These are phyloP conservation scores for Hypoxylon fragiforme DNA, from an alignment of 495 filamentous ascomycete species.

Conservation along the genomic window DNA sequence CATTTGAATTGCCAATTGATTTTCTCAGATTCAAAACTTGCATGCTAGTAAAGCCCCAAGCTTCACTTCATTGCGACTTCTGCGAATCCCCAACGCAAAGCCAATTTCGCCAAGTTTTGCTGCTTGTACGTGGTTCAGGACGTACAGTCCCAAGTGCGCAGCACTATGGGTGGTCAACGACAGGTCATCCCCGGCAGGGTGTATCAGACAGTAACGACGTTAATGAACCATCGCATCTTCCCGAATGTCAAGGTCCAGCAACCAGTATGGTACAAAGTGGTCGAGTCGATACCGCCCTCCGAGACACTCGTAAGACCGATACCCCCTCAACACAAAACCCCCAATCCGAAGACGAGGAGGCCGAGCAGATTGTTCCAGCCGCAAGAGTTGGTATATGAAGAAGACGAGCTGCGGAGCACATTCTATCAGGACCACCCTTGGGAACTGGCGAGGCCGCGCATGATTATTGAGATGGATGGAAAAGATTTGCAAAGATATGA, in stretches of 20 bases:
- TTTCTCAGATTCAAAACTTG: too few species aligned
- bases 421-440: conserved; percentile 96
- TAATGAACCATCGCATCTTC: conserved; percentile 32
- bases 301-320: conserved; percentile 71
- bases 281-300: conserved; percentile 76
- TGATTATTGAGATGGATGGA: conserved; percentile 84
- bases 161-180: conserved; percentile 38
- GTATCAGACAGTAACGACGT: conserved; percentile 31
- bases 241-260: conserved; percentile 40
- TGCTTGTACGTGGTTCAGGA: not conserved
- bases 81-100: not conserved
- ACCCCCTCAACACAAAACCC: conserved; percentile 61
- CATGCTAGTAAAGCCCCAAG: too few species aligned
- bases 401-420: conserved; percentile 75
- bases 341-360: conserved; percentile 56
- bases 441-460: conserved; percentile 87
- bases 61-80: not conserved
- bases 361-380: conserved; percentile 79
- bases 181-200: conserved; percentile 31
- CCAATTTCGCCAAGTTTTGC: conserved; percentile 7
- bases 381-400: conserved; percentile 75
- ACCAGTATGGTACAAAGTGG: conserved; percentile 77
- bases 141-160: not conserved
- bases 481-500: conserved; percentile 73
- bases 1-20: too few species aligned